Percentiles rank a stretch among this genome's conserved stretches.
These are phyloP conservation scores for Pterocarpus macrocarpus DNA, from an alignment of 306 rosid species.

Conservation along the genomic window DNA sequence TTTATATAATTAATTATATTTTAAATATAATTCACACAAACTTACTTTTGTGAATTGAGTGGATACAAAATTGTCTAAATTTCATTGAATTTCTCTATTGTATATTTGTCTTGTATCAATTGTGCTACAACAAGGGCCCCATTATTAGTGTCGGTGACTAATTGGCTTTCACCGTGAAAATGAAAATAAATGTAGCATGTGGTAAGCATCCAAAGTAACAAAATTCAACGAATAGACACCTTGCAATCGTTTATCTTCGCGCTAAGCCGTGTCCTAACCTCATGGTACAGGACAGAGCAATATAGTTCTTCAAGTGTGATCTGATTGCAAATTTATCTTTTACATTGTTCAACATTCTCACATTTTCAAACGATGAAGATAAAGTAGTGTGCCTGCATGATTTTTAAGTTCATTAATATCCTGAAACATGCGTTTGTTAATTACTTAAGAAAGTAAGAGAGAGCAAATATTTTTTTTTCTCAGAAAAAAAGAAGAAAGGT, in stretches of 20 bases:
- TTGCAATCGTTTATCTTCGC: neutral
- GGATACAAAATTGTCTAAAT: neutral
- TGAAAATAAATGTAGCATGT: constrained; percentile 18
- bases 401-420: too few relatives aligned
- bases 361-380: too few relatives aligned
- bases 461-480: too few relatives aligned
- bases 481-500: too few relatives aligned
- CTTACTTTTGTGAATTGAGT: neutral
- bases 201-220: constrained; percentile 15
- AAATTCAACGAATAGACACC: neutral
- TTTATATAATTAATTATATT: too few relatives aligned
- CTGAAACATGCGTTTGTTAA: too few relatives aligned
- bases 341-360: too few relatives aligned
- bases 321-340: neutral
- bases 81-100: neutral
- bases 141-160: constrained; percentile 57
- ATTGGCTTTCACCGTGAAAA: constrained; percentile 36
- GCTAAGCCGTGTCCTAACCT: neutral
- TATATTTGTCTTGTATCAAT: constrained; percentile 2
- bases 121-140: constrained; percentile 23
- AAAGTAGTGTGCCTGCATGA: too few relatives aligned
- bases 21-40: too few relatives aligned
- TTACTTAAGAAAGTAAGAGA: too few relatives aligned
- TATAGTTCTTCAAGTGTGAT: neutral
- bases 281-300: too few relatives aligned